These are phyloP conservation scores for Pugionium cornutum DNA, from an alignment of 345 rosid genomes.

Conservation along the genomic window DNA sequence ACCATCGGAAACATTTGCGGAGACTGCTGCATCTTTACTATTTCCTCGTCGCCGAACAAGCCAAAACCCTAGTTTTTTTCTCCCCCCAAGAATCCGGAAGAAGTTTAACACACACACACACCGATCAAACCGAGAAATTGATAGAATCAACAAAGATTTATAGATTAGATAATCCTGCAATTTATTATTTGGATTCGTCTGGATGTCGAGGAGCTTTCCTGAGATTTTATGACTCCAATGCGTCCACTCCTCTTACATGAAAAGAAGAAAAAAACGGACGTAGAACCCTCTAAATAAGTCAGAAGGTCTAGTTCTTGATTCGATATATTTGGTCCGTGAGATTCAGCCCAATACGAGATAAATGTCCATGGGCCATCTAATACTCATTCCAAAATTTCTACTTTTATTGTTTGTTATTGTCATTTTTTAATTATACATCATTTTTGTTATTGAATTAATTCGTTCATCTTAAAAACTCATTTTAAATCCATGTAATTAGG, in stretches of 20 bases:
- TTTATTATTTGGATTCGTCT: slow-evolving; percentile 27
- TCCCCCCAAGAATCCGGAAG: slow-evolving; percentile 5
- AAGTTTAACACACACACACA: background rate
- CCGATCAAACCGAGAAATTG: slow-evolving; percentile 8
- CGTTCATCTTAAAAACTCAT: no score
- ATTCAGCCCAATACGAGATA: background rate
- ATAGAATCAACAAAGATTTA: slow-evolving; percentile 9
- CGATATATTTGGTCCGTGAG: background rate
- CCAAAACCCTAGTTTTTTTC: slow-evolving; percentile 30
- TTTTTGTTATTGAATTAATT: no score
- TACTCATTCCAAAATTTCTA: no score
- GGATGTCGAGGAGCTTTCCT: slow-evolving; percentile 11
- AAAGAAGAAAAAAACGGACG: background rate
- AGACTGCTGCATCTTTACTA: slow-evolving; percentile 70
- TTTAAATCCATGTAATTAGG: no score
- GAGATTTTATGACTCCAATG: slow-evolving; percentile 31
- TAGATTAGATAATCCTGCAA: slow-evolving; percentile 10
- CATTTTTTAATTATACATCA: no score
- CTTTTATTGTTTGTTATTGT: no score
- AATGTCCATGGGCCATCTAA: background rate
- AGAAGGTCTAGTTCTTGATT: background rate
- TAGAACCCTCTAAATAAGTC: background rate
- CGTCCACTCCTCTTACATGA: background rate
- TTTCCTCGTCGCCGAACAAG: background rate
- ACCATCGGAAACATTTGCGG: slow-evolving; percentile 6